phyloP scores from a whole-genome alignment of 106 monocot species.

The Dendrobium officinale region DNA sequence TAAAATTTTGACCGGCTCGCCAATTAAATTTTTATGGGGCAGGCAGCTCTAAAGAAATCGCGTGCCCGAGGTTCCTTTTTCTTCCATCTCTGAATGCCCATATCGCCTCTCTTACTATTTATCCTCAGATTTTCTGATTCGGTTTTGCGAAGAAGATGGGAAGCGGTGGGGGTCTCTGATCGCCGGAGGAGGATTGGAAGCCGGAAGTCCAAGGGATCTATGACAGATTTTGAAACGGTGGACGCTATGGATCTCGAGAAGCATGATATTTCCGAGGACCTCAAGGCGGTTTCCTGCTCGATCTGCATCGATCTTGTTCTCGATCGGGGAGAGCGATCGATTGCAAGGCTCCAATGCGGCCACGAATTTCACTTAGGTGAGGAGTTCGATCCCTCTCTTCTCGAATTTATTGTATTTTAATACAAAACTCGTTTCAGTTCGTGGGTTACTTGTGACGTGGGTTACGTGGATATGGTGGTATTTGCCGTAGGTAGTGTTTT shows the following conservation, averaged over 20 bases:
- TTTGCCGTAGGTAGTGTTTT: neutral
- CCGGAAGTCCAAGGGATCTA: conserved; percentile 5
- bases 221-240: conserved; percentile 9
- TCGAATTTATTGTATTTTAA: neutral
- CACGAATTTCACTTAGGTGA: conserved; percentile 60
- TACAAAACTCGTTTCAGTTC: neutral
- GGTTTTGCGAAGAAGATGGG: neutral
- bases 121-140: neutral
- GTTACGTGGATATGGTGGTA: neutral
- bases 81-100: too few relatives aligned
- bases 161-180: neutral
- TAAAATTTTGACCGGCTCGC: too few relatives aligned
- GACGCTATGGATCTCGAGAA: conserved; percentile 34
- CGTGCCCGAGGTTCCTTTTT: too few relatives aligned
- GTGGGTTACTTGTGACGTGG: neutral
- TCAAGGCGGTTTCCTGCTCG: conserved; percentile 32
- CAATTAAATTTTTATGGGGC: too few relatives aligned
- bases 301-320: conserved; percentile 49
- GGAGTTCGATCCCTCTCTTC: neutral
- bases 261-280: neutral
- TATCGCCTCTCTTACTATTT: too few relatives aligned
- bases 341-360: conserved; percentile 57
- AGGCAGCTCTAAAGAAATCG: too few relatives aligned
- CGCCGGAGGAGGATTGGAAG: neutral
- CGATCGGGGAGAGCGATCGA: conserved; percentile 26